Percentiles rank a stretch among this genome's conserved stretches.
These are phyloP conservation scores for Oxytropis ochrocephala DNA, from an alignment of 306 rosid genomes.

Conservation along the genomic window DNA sequence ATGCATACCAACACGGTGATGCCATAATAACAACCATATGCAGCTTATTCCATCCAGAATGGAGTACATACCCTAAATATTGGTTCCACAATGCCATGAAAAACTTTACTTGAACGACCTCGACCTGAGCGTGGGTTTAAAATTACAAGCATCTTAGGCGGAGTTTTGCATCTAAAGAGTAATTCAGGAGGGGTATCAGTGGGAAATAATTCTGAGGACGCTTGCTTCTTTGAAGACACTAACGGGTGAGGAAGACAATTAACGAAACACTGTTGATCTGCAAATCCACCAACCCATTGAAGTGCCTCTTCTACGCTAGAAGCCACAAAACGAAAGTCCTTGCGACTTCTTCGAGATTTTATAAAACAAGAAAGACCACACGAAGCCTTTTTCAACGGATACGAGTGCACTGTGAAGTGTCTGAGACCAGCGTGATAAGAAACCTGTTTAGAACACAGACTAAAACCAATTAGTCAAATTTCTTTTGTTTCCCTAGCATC, in stretches of 20 bases:
- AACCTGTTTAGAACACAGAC: slow-evolving; percentile 58
- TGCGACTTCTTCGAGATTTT: slow-evolving; percentile 61
- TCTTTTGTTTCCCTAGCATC: slow-evolving; percentile 10
- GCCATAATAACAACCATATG: not conserved
- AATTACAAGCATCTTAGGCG: slow-evolving; percentile 93
- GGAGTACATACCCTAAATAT: slow-evolving; percentile 64
- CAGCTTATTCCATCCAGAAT: not conserved
- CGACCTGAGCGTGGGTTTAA: slow-evolving; percentile 94
- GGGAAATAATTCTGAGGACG: slow-evolving; percentile 80
- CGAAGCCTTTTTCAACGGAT: slow-evolving; percentile 65
- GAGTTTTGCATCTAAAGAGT: slow-evolving; percentile 88
- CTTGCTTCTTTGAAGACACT: slow-evolving; percentile 90
- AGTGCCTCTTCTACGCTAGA: slow-evolving; percentile 81
- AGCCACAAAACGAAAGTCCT: slow-evolving; percentile 80
- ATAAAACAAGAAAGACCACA: slow-evolving; percentile 75
- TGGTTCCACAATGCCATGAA: slow-evolving; percentile 79
- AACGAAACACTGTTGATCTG: slow-evolving; percentile 89
- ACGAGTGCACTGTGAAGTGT: slow-evolving; percentile 88
- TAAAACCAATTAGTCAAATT: slow-evolving; percentile 19
- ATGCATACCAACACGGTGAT: not conserved
- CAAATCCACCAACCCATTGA: slow-evolving; percentile 97
- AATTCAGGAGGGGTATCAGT: slow-evolving; percentile 88
- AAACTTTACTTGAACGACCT: slow-evolving; percentile 96
- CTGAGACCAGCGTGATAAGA: slow-evolving; percentile 90
- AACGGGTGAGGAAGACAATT: slow-evolving; percentile 96